Conservation (phyloP, 768 basidiomycete species). For the Macrolepiota dolichaula region DNA sequence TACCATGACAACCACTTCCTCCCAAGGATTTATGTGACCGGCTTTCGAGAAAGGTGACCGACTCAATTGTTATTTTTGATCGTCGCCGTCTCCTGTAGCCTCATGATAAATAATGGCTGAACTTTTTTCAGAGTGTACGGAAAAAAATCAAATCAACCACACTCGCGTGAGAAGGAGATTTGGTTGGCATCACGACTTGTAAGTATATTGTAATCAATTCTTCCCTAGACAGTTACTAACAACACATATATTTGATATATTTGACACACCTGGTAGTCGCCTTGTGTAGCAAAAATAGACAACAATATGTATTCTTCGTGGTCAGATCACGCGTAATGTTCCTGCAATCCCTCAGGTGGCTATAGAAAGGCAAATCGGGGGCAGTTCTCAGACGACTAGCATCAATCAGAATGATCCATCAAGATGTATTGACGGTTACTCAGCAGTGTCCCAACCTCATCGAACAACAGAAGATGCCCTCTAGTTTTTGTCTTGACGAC, state of each 20-base stretch:
- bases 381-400: background rate
- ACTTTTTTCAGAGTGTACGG: background rate
- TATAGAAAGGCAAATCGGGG: background rate
- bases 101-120: background rate
- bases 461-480: background rate
- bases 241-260: background rate
- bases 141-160: background rate
- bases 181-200: background rate
- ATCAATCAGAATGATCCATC: background rate
- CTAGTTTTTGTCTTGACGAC: background rate
- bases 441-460: background rate
- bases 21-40: background rate
- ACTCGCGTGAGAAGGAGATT: background rate
- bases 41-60: background rate
- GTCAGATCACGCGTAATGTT: background rate
- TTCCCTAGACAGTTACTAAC: background rate
- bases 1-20: background rate
- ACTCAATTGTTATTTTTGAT: background rate
- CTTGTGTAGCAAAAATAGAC: background rate
- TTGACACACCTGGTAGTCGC: too few relatives aligned
- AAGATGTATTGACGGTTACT: background rate
- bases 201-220: background rate
- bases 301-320: background rate
- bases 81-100: background rate
- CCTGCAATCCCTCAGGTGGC: background rate